Percentiles rank a stretch among this genome's conserved stretches.
Evolutionary conservation across 148 eudicot species (phyloP).

Genomic region (Simmondsia chinensis): DNA sequence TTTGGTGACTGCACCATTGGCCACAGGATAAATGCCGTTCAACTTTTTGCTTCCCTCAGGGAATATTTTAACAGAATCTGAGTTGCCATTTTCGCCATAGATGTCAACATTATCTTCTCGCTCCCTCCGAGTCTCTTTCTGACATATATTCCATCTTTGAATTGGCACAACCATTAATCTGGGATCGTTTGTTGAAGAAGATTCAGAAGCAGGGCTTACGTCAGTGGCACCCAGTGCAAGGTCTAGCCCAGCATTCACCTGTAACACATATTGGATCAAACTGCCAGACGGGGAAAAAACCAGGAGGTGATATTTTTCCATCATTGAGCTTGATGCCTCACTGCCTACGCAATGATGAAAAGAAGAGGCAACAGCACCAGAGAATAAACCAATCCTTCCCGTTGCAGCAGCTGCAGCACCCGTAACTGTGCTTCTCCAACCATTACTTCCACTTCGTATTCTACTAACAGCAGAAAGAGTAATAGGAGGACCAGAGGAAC

Average conservation of each 20-base stretch:
- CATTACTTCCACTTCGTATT: constrained; percentile 56
- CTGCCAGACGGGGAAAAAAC: constrained; percentile 65
- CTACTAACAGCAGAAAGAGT: constrained; percentile 56
- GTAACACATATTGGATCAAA: constrained; percentile 55
- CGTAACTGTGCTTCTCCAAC: constrained; percentile 58
- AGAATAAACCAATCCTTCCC: constrained; percentile 31
- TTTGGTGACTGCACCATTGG: constrained; percentile 9
- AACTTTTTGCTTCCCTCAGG: constrained; percentile 25
- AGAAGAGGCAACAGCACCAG: constrained; percentile 54
- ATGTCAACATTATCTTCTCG: constrained; percentile 50
- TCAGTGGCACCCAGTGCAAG: constrained; percentile 17
- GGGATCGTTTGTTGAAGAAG: constrained; percentile 32
- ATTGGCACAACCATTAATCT: constrained; percentile 53
- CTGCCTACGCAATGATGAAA: constrained; percentile 41
- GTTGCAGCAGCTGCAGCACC: constrained; percentile 69
- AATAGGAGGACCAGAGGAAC: constrained; percentile 42
- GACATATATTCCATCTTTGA: constrained; percentile 76
- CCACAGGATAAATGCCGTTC: constrained; percentile 14
- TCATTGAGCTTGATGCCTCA: constrained; percentile 12
- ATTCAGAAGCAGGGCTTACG: constrained; percentile 18
- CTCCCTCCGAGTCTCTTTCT: constrained; percentile 45
- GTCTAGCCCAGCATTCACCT: constrained; percentile 29
- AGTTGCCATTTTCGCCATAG: constrained; percentile 61
- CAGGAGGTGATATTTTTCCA: constrained; percentile 40
- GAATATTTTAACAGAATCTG: constrained; percentile 32